Evolutionary conservation across 2,329 filamentous ascomycete species (phyloP).

Genomic region (Penicillium sp.): DNA sequence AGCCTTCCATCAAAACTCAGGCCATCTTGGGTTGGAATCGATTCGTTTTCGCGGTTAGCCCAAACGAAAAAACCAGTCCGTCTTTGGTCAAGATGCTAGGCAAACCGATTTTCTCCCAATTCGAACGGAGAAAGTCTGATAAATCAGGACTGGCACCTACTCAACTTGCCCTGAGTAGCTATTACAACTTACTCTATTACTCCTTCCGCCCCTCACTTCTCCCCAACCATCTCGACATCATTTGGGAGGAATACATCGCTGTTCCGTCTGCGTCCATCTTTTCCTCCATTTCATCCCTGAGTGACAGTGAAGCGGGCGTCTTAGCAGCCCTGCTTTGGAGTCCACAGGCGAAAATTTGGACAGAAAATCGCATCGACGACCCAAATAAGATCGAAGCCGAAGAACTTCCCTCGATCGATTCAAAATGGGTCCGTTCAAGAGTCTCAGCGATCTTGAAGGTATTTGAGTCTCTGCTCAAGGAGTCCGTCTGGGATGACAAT

Average conservation of each 20-base stretch:
- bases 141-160: conserved; percentile 47
- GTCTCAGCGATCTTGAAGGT: conserved; percentile 64
- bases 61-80: conserved; percentile 58
- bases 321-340: conserved; percentile 66
- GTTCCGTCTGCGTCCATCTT: conserved; percentile 64
- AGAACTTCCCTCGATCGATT: conserved; percentile 82
- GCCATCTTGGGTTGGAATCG: conserved; percentile 85
- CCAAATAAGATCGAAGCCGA: conserved; percentile 60
- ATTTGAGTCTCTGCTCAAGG: conserved; percentile 55
- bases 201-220: conserved; percentile 70
- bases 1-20: conserved; percentile 69
- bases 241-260: conserved; percentile 76
- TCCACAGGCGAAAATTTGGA: conserved; percentile 64
- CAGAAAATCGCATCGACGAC: conserved; percentile 68
- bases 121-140: conserved; percentile 64
- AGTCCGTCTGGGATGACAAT: conserved; percentile 51
- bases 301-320: conserved; percentile 65
- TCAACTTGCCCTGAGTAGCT: conserved; percentile 67
- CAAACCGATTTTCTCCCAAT: conserved; percentile 67
- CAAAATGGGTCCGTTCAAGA: conserved; percentile 82
- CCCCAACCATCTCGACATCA: conserved; percentile 66
- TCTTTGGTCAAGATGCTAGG: conserved; percentile 64
- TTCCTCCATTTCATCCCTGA: conserved; percentile 50
- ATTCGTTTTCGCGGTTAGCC: conserved; percentile 72
- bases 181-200: conserved; percentile 83